Evolutionary conservation across 805 yeast species (phyloP), one percentile per base, ranked within the genome.

Genomic region (Barnettozyma pratensis): DNA sequence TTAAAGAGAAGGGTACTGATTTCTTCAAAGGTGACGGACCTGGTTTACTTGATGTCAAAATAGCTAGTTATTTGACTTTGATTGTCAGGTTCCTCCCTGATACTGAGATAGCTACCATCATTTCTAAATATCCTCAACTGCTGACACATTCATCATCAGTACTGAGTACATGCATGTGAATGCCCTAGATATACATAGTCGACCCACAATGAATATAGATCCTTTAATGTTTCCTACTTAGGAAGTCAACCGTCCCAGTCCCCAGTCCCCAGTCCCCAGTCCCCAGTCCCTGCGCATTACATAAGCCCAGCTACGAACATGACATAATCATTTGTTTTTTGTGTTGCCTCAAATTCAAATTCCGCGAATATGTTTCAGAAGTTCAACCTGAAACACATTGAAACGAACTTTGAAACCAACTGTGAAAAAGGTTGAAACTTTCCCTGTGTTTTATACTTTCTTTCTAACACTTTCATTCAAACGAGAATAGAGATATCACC

Each of bases 21-120:
- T 56, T 52, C 39, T 58, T 54, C 42, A 41, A 45, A n/a, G 47
- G 44, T 10, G 50, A 49, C 1, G 44, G 46, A 12, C 66, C 64
- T 5, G 55, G 62, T 1, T 53, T 62, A 26, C 46, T 67, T 34
- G 68, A 67, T 41, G 48, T 66, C 30, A 67, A 66, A 36, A 46
- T 68, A 5, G 63, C 68, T 2, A 64, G 71, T 46, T 68, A 63
- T 45, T 42, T 58, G n/a, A 51, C 59, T 1, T 55, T 69, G 26
- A 55, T 60, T 3, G 39, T 48, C 6, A 55, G 56, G 44, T 55
- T 58, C 34, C 51, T 61, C n/a, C 34, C 34, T 8, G 34, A 31
- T 31, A 31, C 34, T 8, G 34, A 31, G 34, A 31, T 31, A 8
- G 34, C 11, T 31, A 3, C 8, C 11, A 31, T 31, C 2, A 11